A percentile compares a stretch with the other conserved stretches of the same genome.
These are phyloP conservation scores for Stachybotrys echinatus DNA, from an alignment of 2,329 filamentous ascomycete genomes.

Conservation along the genomic window DNA sequence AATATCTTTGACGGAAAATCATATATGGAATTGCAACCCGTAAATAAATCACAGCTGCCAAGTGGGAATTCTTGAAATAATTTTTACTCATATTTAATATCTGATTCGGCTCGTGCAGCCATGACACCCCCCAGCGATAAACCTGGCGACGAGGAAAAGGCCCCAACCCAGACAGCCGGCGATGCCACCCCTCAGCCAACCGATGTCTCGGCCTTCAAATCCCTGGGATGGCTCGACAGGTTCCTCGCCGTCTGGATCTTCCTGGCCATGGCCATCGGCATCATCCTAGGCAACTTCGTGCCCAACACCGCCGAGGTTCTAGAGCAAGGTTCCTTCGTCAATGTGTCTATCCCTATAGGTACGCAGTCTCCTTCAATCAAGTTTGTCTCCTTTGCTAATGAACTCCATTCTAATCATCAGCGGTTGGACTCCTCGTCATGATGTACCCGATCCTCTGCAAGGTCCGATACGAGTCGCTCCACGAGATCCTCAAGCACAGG, in stretches of 20 bases:
- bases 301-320: conserved; percentile 54
- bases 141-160: background rate
- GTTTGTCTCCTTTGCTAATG: too few relatives aligned
- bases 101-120: too few relatives aligned
- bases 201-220: conserved; percentile 39
- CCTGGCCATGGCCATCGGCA: conserved; percentile 70
- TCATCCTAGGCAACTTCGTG: conserved; percentile 73
- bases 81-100: background rate
- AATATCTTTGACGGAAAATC: background rate
- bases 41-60: background rate
- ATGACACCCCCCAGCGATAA: too few relatives aligned
- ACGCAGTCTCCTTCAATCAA: too few relatives aligned
- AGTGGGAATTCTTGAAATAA: background rate
- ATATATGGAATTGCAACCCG: background rate
- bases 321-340: conserved; percentile 67
- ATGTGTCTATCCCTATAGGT: conserved; percentile 63
- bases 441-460: conserved; percentile 94
- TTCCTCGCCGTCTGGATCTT: conserved; percentile 70
- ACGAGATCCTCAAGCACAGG: conserved; percentile 55
- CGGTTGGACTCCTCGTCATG: conserved; percentile 79
- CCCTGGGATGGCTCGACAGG: conserved; percentile 55
- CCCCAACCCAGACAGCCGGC: background rate
- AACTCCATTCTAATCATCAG: too few relatives aligned
- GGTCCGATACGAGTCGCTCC: conserved; percentile 71
- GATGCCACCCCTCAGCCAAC: background rate